These are phyloP conservation scores for Mycena polygramma DNA, from an alignment of 768 basidiomycete species.

Conservation along the genomic window DNA sequence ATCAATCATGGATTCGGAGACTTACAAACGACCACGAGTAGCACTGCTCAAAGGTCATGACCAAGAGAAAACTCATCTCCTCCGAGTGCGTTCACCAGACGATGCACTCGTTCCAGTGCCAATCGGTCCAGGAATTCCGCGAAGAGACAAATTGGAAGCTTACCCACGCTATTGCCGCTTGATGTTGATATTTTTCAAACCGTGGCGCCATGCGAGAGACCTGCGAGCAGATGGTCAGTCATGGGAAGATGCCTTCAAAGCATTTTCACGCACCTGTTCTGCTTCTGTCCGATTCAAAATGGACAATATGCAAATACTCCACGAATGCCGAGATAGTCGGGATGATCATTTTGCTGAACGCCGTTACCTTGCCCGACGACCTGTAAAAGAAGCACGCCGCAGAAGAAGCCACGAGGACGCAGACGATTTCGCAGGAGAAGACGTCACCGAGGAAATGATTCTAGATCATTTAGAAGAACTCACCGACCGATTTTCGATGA, in stretches of 20 bases:
- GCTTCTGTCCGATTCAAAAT: slow-evolving; percentile 37
- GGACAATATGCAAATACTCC: slow-evolving; percentile 56
- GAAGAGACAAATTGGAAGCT: slow-evolving; percentile 39
- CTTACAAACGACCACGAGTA: slow-evolving; percentile 1
- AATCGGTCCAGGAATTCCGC: slow-evolving; percentile 48
- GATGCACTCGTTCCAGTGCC: background rate
- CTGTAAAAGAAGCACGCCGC: slow-evolving; percentile 3
- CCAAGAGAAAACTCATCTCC: background rate
- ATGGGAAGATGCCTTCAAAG: slow-evolving; percentile 49
- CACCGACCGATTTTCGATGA: slow-evolving; percentile 6
- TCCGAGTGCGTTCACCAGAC: background rate
- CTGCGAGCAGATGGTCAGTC: slow-evolving; percentile 34
- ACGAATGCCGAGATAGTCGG: slow-evolving; percentile 48
- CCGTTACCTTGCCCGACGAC: slow-evolving; percentile 14
- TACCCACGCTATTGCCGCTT: slow-evolving; percentile 45
- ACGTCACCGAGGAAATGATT: slow-evolving; percentile 30
- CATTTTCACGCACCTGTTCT: slow-evolving; percentile 29
- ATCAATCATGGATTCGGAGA: slow-evolving; percentile 1
- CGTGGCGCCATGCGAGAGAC: slow-evolving; percentile 49
- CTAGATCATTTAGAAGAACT: slow-evolving; percentile 37
- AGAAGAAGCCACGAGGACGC: background rate
- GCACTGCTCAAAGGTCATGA: slow-evolving; percentile 34
- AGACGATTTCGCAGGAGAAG: slow-evolving; percentile 25
- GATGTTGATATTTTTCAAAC: slow-evolving; percentile 60
- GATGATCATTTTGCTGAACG: slow-evolving; percentile 47